Conservation (phyloP, 768 basidiomycete species). For the Pisolithus orientalis region DNA sequence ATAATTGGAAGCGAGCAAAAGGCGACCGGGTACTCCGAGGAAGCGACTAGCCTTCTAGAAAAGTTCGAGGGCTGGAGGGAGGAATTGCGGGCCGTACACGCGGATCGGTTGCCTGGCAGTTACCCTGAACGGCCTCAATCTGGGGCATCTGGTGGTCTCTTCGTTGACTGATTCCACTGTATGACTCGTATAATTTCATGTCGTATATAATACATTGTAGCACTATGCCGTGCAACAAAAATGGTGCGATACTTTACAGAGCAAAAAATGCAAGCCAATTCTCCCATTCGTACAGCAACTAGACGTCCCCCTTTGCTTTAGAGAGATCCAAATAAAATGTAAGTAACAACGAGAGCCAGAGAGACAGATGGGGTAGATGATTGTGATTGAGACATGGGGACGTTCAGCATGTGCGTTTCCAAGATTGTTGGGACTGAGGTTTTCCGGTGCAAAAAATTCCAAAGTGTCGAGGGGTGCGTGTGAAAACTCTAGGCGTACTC, state of each 20-base stretch:
- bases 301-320: background rate
- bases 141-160: conserved; percentile 13
- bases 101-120: background rate
- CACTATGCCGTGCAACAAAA: too few species aligned
- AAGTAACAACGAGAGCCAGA: conserved; percentile 1
- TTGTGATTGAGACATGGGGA: background rate
- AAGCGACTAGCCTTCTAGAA: conserved; percentile 29
- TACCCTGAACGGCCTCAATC: background rate
- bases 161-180: conserved; percentile 16
- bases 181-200: background rate
- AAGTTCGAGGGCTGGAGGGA: conserved; percentile 39
- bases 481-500: conserved; percentile 4
- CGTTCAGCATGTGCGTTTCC: conserved; percentile 6
- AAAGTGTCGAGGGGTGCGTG: conserved; percentile 21
- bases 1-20: conserved; percentile 40
- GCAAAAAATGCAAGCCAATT: too few species aligned
- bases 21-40: conserved; percentile 28
- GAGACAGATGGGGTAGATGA: background rate
- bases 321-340: conserved; percentile 3
- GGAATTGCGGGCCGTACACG: conserved; percentile 29
- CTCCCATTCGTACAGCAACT: background rate
- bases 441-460: conserved; percentile 35
- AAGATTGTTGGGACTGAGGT: conserved; percentile 7
- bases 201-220: background rate
- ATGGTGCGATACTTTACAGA: too few species aligned